A percentile compares a stretch with the other conserved stretches of the same genome.
These are phyloP conservation scores for Thalassiosira sp. DNA, from an alignment of 352 stramenopile genomes.

Conservation along the genomic window DNA sequence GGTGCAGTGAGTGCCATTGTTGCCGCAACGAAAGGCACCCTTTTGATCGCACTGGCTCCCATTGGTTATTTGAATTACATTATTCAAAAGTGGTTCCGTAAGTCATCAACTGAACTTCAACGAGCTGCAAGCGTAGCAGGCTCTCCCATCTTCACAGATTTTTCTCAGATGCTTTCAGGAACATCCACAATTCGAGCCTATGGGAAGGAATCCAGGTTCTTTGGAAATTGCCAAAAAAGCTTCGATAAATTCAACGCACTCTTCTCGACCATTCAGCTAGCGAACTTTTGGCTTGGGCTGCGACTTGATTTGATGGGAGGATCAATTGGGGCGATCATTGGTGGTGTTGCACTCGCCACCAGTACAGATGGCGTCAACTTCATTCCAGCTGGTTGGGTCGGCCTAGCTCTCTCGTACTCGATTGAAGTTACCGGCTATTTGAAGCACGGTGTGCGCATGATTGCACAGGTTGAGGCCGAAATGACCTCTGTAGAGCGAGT, in stretches of 20 bases:
- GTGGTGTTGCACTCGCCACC: conserved; percentile 71
- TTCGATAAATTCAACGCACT: conserved; percentile 82
- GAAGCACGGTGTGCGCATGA: conserved; percentile 82
- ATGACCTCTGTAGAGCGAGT: conserved; percentile 89
- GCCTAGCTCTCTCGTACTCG: conserved; percentile 73
- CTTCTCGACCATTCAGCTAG: conserved; percentile 74
- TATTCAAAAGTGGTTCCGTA: conserved; percentile 82
- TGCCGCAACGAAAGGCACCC: conserved; percentile 85
- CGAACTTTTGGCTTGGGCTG: conserved; percentile 83
- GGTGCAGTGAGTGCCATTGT: conserved; percentile 84
- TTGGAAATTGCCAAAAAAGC: conserved; percentile 65
- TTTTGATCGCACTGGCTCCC: conserved; percentile 85
- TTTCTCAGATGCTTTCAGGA: conserved; percentile 83
- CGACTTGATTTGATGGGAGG: conserved; percentile 82
- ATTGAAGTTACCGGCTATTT: conserved; percentile 82
- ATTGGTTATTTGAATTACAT: conserved; percentile 86
- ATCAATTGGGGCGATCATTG: conserved; percentile 74
- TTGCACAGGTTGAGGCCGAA: conserved; percentile 78
- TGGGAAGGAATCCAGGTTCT: conserved; percentile 75
- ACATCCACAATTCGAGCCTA: conserved; percentile 84
- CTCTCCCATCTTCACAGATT: conserved; percentile 84
- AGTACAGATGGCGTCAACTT: conserved; percentile 58
- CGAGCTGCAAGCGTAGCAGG: conserved; percentile 77
- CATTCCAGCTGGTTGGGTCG: conserved; percentile 81
- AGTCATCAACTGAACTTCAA: conserved; percentile 83